A percentile compares a stretch with the other conserved stretches of the same genome.
Evolutionary conservation across 257 asterid genomes (phyloP).

Genomic region (Plantago elongata): DNA sequence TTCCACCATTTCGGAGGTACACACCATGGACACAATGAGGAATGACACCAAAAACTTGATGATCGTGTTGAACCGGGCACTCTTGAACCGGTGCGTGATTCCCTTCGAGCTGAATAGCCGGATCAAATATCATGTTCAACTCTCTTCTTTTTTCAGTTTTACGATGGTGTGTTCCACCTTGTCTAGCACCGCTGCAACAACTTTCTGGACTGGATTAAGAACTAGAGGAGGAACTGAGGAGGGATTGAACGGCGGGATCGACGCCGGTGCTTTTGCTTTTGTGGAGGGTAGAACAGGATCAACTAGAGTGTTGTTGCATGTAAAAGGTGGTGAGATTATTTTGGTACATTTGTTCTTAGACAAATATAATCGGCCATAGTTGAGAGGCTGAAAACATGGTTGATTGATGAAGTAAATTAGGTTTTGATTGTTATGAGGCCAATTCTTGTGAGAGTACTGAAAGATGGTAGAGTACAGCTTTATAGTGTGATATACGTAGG

Average conservation of each 20-base stretch:
- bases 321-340: not conserved
- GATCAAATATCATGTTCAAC: not conserved
- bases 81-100: slow-evolving; percentile 18
- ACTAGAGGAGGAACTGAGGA: not conserved
- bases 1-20: slow-evolving; percentile 19
- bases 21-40: slow-evolving; percentile 14
- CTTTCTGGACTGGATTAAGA: not conserved
- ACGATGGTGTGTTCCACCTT: not conserved
- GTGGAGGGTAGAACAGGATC: not conserved
- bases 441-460: no score
- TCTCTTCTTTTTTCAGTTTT: not conserved
- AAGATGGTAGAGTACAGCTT: no score
- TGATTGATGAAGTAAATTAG: no score
- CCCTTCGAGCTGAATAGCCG: slow-evolving; percentile 14
- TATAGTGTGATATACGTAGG: no score
- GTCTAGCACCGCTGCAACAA: not conserved
- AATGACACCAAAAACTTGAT: slow-evolving; percentile 10
- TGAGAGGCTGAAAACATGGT: no score
- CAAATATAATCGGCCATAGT: no score
- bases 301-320: not conserved
- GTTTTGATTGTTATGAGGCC: no score
- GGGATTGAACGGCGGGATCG: not conserved
- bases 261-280: not conserved
- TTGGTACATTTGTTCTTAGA: not conserved
- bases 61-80: not conserved